Evolutionary conservation across 768 basidiomycete species (phyloP).

Genomic region (Chalciporus sphaerocephalus): DNA sequence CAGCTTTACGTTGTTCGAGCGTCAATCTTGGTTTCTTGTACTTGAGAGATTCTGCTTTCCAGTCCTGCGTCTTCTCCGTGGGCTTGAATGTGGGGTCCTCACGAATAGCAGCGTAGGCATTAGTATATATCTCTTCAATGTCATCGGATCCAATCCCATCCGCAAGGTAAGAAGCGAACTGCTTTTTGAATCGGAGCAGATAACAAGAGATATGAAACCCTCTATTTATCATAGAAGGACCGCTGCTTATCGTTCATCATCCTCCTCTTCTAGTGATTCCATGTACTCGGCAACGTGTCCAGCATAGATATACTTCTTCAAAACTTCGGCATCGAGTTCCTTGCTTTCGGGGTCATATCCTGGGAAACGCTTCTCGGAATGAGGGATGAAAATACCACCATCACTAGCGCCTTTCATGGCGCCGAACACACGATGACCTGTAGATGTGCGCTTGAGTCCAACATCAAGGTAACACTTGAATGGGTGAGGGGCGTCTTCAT

Average conservation of each 20-base stretch:
- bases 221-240: background rate
- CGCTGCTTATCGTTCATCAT: slow-evolving; percentile 78
- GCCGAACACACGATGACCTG: slow-evolving; percentile 95
- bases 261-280: slow-evolving; percentile 99
- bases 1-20: slow-evolving; percentile 68
- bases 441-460: slow-evolving; percentile 95
- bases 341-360: slow-evolving; percentile 93
- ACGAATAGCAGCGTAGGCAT: slow-evolving; percentile 92
- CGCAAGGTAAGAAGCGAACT: slow-evolving; percentile 92
- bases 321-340: slow-evolving; percentile 86
- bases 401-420: slow-evolving; percentile 98
- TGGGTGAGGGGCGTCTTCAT: slow-evolving; percentile 92
- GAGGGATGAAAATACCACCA: slow-evolving; percentile 96
- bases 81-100: slow-evolving; percentile 90
- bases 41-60: slow-evolving; percentile 83
- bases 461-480: slow-evolving; percentile 99
- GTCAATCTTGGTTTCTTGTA: slow-evolving; percentile 67
- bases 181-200: slow-evolving; percentile 83
- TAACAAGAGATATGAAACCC: slow-evolving; percentile 5
- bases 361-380: slow-evolving; percentile 97
- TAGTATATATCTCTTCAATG: slow-evolving; percentile 92
- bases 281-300: slow-evolving; percentile 99
- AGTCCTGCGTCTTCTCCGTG: slow-evolving; percentile 84
- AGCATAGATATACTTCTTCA: slow-evolving; percentile 97
- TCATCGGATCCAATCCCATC: slow-evolving; percentile 95